Conservation (phyloP, 192 early-diverging fungal genomes). For the Glomus cerebriforme region DNA sequence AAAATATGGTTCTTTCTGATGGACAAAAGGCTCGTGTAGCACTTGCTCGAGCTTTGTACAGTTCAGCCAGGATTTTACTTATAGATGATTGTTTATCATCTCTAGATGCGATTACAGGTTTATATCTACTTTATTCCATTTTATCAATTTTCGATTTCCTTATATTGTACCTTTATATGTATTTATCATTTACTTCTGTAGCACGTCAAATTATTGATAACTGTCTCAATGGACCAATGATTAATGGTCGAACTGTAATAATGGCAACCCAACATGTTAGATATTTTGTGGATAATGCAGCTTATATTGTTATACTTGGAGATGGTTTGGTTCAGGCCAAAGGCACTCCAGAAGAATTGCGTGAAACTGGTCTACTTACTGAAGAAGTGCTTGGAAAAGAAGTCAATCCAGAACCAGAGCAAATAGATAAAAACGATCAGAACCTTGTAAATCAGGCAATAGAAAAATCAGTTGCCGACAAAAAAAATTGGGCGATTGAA, state of each 20-base stretch:
- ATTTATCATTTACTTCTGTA: slow-evolving; percentile 53
- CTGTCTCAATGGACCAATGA: slow-evolving; percentile 71
- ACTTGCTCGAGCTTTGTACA: slow-evolving; percentile 86
- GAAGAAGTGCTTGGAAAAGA: slow-evolving; percentile 35
- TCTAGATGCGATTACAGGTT: slow-evolving; percentile 72
- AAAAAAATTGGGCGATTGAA: slow-evolving; percentile 43
- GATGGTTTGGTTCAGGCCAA: slow-evolving; percentile 39
- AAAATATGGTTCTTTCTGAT: slow-evolving; percentile 83
- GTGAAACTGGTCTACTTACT: slow-evolving; percentile 37
- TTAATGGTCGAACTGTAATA: slow-evolving; percentile 78
- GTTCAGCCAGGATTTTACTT: slow-evolving; percentile 62
- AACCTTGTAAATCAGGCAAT: background rate
- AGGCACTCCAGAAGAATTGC: slow-evolving; percentile 43
- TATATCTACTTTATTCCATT: background rate
- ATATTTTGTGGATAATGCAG: slow-evolving; percentile 57
- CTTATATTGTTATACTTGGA: slow-evolving; percentile 59
- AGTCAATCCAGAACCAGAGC: background rate
- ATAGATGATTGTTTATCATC: slow-evolving; percentile 90
- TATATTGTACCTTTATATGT: background rate
- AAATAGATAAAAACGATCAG: background rate
- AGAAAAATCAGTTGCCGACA: slow-evolving; percentile 34
- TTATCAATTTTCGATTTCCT: background rate
- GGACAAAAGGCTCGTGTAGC: slow-evolving; percentile 89
- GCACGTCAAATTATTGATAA: slow-evolving; percentile 77
- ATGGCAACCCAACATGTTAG: slow-evolving; percentile 86